These are phyloP conservation scores for Pluteus cervinus DNA, from an alignment of 768 basidiomycete genomes.

Conservation along the genomic window DNA sequence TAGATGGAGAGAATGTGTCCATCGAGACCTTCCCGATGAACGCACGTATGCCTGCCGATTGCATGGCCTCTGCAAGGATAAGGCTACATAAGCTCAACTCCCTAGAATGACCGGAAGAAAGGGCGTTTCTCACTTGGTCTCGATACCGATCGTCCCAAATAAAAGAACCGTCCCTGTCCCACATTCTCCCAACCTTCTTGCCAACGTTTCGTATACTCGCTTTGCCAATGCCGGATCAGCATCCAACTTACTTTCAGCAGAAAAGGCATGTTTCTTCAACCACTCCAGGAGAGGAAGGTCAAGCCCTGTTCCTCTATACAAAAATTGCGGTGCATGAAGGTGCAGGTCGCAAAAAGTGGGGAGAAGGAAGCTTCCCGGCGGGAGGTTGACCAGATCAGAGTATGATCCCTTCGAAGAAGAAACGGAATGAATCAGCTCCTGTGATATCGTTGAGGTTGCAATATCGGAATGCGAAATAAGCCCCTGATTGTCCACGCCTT, in stretches of 20 bases:
- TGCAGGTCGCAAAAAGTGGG: conserved; percentile 82
- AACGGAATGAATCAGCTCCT: conserved; percentile 18
- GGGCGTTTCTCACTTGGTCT: conserved; percentile 62
- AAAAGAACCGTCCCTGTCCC: conserved; percentile 76
- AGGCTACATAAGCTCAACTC: conserved; percentile 36
- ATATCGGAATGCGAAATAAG: conserved; percentile 46
- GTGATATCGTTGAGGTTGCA: conserved; percentile 27
- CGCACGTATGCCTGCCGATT: conserved; percentile 62
- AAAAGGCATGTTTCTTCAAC: conserved; percentile 78
- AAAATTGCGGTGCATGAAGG: conserved; percentile 84
- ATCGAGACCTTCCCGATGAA: conserved; percentile 91
- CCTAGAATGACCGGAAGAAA: neutral
- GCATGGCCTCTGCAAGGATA: conserved; percentile 74
- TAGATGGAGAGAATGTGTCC: conserved; percentile 69
- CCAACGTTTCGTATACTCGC: conserved; percentile 63
- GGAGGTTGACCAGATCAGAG: too few relatives aligned
- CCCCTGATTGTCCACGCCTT: conserved; percentile 34
- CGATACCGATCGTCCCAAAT: conserved; percentile 79
- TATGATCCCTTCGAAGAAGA: conserved; percentile 15
- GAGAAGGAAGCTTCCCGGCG: conserved; percentile 58
- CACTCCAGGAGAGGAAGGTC: conserved; percentile 83
- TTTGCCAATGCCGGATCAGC: conserved; percentile 50
- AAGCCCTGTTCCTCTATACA: conserved; percentile 83
- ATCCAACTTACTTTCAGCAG: conserved; percentile 76
- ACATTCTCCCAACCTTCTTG: conserved; percentile 55